Base-by-base conservation (phyloP, 768 basidiomycete species). In the Mycena sanguinolenta region DNA sequence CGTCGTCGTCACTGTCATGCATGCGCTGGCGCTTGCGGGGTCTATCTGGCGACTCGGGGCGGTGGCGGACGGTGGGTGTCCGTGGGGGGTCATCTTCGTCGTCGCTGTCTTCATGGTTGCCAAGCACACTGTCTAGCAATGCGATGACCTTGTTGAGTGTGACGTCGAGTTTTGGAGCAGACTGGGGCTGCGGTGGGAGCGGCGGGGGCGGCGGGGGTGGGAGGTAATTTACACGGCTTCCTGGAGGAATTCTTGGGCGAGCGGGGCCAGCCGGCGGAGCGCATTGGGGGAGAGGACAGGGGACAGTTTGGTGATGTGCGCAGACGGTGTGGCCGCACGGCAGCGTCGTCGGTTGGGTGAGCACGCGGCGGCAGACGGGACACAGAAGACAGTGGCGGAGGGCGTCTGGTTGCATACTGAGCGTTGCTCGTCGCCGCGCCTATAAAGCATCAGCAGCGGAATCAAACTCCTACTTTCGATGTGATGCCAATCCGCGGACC, bases 281-380 rank as follows among this genome's bases (percentile, higher is more conserved):
- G 73, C 83, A 89, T 52, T 59, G 65, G 13, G 78, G 77, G 30
- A 82, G 68, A 8, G 83, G 82, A 67, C 82, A 82, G 46, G 69
- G 71, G 25, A 65, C 39, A 64, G 85, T 73, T 21, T 73, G 70
- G 76, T 94, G 93, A n/a, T 27, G 53, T 0, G 88, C 79, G 75
- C 95, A 98, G 71, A 97, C 71, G 25, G 95, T 86, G 77, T 98
- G 96, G 62, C 96, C 96, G 76, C 96, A 98, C 74, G 84, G 87
- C 46, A 97, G 90, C 0, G 84, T 96, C 83, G 74, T 92, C 80
- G 83, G 95, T 83, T 73, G 80, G 81, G 36, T 85, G 84, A 96
- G 77, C 75, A 84, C 64, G 86, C 80, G 12, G 84, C 87, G 4
- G 73, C 93, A 93, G 79, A 88, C 75, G 4, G 88, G 85, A 75